Conservation (phyloP, 2,329 filamentous ascomycete genomes). For the Aureobasidium sp. region DNA sequence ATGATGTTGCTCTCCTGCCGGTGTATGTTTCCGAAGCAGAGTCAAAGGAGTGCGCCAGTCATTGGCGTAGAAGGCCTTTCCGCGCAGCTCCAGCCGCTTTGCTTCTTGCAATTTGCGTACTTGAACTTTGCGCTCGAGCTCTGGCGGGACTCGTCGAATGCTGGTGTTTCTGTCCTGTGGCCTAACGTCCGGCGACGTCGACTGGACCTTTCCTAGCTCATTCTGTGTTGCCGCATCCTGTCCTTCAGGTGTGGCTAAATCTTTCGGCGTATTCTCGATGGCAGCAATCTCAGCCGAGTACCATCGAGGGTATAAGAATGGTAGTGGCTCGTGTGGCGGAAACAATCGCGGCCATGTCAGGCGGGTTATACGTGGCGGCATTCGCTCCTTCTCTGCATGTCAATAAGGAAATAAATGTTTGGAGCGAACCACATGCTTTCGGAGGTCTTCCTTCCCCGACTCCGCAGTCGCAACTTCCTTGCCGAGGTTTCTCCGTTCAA, state of each 20-base stretch:
- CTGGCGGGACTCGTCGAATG: not conserved
- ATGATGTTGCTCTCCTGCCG: constrained; percentile 1
- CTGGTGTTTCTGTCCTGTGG: not conserved
- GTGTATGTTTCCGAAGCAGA: constrained; percentile 8
- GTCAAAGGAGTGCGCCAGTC: constrained; percentile 17
- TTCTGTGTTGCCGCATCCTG: not conserved
- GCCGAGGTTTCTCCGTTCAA: not conserved
- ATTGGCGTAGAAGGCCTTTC: constrained; percentile 1
- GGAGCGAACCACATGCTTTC: not conserved
- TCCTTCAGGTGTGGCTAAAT: not conserved
- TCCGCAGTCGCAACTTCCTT: not conserved
- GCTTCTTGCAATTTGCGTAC: not conserved
- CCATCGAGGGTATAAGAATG: constrained; percentile 16
- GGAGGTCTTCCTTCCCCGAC: not conserved
- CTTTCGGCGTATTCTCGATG: not conserved
- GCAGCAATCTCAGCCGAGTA: not conserved
- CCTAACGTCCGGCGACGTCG: no score
- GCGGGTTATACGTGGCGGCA: constrained; percentile 17
- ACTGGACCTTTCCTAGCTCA: not conserved
- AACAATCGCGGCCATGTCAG: constrained; percentile 11
- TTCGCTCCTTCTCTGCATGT: constrained; percentile 8
- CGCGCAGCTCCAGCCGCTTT: not conserved
- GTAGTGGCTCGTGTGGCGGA: not conserved
- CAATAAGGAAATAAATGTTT: not conserved
- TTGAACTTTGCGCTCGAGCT: not conserved